Conservation (phyloP, 163 green algal species). For the Trebouxiophyceae sp. region DNA sequence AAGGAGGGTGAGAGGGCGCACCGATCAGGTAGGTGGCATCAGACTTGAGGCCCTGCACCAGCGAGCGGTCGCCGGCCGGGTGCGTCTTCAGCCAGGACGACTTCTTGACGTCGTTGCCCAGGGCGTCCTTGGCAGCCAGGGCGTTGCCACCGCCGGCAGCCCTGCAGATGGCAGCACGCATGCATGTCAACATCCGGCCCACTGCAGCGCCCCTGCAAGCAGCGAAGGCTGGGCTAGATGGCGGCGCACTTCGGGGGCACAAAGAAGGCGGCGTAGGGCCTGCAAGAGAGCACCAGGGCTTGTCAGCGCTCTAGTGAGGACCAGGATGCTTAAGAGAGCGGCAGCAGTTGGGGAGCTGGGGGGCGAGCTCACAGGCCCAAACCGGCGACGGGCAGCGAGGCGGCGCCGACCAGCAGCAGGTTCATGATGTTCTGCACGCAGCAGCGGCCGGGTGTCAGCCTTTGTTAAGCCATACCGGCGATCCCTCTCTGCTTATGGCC, state of each 20-base stretch:
- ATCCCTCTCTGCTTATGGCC: too few species aligned
- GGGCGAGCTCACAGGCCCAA: slow-evolving; percentile 32
- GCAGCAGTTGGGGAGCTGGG: not conserved
- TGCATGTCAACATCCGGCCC: not conserved
- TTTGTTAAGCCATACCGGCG: not conserved
- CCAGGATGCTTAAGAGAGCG: not conserved
- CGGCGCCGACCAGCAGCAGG: slow-evolving; percentile 74
- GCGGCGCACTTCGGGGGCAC: slow-evolving; percentile 45
- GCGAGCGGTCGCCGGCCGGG: slow-evolving; percentile 62
- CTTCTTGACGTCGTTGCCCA: slow-evolving; percentile 87
- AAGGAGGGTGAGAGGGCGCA: not conserved
- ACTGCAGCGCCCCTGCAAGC: not conserved
- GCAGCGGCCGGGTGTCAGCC: not conserved
- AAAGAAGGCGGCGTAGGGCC: slow-evolving; percentile 51
- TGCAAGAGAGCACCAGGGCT: not conserved
- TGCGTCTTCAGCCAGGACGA: slow-evolving; percentile 83
- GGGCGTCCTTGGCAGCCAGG: slow-evolving; percentile 85
- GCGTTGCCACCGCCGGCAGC: slow-evolving; percentile 62
- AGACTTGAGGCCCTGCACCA: slow-evolving; percentile 94
- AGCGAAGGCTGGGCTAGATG: too few species aligned
- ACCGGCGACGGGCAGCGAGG: slow-evolving; percentile 50
- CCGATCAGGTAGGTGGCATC: slow-evolving; percentile 95
- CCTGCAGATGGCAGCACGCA: slow-evolving; percentile 9
- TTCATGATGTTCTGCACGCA: slow-evolving; percentile 74
- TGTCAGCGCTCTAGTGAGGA: not conserved